Percentiles rank a stretch among this genome's conserved stretches.
phyloP scores from a whole-genome alignment of 2,329 filamentous ascomycete genomes.

The Fusarium chaquense region DNA sequence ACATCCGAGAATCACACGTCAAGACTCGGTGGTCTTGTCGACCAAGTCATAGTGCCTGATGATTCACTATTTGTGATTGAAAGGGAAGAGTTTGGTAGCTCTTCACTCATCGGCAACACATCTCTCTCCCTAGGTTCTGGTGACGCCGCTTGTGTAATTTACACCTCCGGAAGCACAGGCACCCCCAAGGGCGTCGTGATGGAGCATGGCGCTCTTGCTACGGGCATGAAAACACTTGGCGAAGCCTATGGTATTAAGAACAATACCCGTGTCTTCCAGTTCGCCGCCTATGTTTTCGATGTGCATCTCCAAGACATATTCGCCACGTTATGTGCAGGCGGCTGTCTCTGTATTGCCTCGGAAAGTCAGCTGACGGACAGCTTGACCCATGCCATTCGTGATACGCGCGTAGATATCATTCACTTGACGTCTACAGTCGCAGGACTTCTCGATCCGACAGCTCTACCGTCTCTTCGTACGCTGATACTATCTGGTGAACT shows the following conservation, averaged over 20 bases:
- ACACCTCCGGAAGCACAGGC: conserved; percentile 6
- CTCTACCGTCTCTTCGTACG: conserved; percentile 9
- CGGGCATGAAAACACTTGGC: conserved; percentile 2
- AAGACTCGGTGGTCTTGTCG: conserved; percentile 10
- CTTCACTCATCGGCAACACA: conserved; percentile 3
- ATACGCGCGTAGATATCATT: conserved; percentile 9
- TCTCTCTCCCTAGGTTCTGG: conserved; percentile 5
- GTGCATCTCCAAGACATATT: conserved; percentile 13
- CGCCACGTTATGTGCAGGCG: conserved; percentile 9
- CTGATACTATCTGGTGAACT: conserved; percentile 14
- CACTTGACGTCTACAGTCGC: conserved; percentile 11
- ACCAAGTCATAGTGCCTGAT: conserved; percentile 14
- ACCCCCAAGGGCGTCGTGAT: conserved; percentile 10
- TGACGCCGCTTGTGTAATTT: conserved; percentile 7
- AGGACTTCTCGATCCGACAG: conserved; percentile 4
- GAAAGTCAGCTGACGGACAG: conserved; percentile 11
- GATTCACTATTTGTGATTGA: conserved; percentile 11
- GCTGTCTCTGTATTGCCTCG: conserved; percentile 12
- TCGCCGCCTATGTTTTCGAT: conserved; percentile 8
- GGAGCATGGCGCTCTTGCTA: conserved; percentile 5
- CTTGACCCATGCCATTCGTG: conserved; percentile 11
- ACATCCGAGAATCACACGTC: conserved; percentile 10
- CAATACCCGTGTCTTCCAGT: conserved; percentile 5
- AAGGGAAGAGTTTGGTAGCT: conserved; percentile 7
- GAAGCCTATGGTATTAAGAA: conserved; percentile 2